phyloP scores from a whole-genome alignment of 2,329 filamentous ascomycete species.

The Pezicula radicicola region DNA sequence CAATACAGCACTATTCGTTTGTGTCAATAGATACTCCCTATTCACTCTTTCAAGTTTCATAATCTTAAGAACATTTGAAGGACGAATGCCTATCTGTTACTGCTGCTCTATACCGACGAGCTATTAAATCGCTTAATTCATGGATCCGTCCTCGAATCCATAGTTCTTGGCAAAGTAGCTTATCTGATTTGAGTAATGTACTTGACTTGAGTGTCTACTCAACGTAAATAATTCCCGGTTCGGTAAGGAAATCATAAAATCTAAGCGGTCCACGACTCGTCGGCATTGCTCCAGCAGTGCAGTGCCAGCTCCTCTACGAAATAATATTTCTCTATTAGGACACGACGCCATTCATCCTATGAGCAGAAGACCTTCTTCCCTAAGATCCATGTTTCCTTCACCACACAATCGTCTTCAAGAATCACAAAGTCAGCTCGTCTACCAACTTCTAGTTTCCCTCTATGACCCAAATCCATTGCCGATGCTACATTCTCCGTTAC shows the following conservation, averaged over 20 bases:
- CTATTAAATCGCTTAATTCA: too few species aligned
- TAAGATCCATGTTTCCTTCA: slow-evolving; percentile 23
- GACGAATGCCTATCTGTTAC: too few species aligned
- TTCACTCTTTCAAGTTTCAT: not conserved
- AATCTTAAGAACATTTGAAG: not conserved
- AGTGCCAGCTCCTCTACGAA: too few species aligned
- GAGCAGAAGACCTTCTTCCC: slow-evolving; percentile 14
- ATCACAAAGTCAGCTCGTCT: slow-evolving; percentile 26
- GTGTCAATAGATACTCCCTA: not conserved
- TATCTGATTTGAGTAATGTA: too few species aligned
- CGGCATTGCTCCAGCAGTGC: too few species aligned
- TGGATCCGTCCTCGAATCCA: too few species aligned
- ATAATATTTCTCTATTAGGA: not conserved
- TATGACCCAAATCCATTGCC: slow-evolving; percentile 18
- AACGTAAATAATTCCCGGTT: too few species aligned
- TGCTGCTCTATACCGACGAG: too few species aligned
- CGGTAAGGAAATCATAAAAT: too few species aligned
- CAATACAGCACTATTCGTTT: not conserved
- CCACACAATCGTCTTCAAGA: slow-evolving; percentile 13
- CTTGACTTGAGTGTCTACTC: too few species aligned
- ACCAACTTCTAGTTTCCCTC: slow-evolving; percentile 20
- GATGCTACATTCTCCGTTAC: slow-evolving; percentile 26
- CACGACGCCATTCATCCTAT: not conserved
- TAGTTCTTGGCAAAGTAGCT: too few species aligned
- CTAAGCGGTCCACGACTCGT: too few species aligned